Percentiles rank a stretch among this genome's conserved stretches.
Conservation (phyloP, 192 early-diverging fungal genomes). For the Umbelopsis vinacea region DNA sequence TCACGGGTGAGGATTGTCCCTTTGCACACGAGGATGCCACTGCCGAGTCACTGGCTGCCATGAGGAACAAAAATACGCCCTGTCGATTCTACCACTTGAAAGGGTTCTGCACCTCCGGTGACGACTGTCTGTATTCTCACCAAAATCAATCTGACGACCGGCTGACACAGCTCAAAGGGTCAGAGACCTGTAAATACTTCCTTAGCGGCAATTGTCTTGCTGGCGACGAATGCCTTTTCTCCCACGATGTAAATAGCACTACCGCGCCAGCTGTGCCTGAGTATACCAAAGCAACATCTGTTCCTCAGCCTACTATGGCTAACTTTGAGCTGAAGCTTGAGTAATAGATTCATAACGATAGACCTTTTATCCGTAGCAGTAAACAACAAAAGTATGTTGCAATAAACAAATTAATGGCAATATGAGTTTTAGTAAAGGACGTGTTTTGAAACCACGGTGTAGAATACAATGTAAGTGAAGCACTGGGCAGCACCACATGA, state of each 20-base stretch:
- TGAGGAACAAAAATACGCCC: slow-evolving; percentile 26
- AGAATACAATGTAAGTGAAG: too few species aligned
- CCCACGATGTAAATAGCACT: slow-evolving; percentile 27
- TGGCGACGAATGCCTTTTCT: slow-evolving; percentile 38
- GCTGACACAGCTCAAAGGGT: background rate
- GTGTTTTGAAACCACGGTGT: too few species aligned
- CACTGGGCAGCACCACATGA: background rate
- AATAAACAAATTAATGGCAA: too few species aligned
- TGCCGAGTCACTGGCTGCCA: background rate
- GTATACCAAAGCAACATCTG: background rate
- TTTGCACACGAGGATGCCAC: slow-evolving; percentile 36
- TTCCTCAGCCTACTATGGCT: background rate
- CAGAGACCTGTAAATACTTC: slow-evolving; percentile 28
- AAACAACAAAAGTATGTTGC: too few species aligned
- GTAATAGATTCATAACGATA: background rate
- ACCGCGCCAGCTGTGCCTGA: background rate
- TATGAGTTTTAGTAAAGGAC: too few species aligned
- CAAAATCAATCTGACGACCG: background rate
- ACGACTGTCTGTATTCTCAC: slow-evolving; percentile 42
- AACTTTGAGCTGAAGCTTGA: background rate
- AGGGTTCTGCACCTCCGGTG: slow-evolving; percentile 41
- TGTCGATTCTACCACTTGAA: slow-evolving; percentile 46
- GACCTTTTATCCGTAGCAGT: too few species aligned
- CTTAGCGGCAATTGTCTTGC: slow-evolving; percentile 38
- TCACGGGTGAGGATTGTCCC: slow-evolving; percentile 23